Evolutionary conservation across 352 stramenopile species (phyloP).

Genomic region (Hyaloperonospora brassicae): DNA sequence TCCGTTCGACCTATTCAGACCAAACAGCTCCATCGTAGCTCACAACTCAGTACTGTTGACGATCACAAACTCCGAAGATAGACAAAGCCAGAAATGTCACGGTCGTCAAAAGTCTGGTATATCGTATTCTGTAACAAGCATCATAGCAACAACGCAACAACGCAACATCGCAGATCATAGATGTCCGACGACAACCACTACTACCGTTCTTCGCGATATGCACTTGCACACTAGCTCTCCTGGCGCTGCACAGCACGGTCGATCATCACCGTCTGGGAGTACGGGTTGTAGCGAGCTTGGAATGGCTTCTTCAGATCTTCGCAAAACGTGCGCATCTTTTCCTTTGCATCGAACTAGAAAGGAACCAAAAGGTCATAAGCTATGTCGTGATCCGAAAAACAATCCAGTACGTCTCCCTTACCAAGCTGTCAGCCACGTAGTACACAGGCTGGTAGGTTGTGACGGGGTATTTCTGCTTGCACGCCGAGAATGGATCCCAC

Average conservation of each 20-base stretch:
- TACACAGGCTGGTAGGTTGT: conserved; percentile 97
- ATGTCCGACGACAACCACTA: not conserved
- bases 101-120: no score
- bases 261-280: conserved; percentile 83
- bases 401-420: conserved; percentile 21
- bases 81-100: no score
- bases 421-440: conserved; percentile 93
- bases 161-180: no score
- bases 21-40: no score
- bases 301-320: conserved; percentile 93
- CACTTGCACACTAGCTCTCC: conserved; percentile 24
- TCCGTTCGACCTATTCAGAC: no score
- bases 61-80: no score
- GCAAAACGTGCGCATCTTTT: conserved; percentile 92
- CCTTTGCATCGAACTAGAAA: conserved; percentile 81
- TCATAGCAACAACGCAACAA: no score
- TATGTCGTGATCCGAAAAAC: not conserved
- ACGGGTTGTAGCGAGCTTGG: conserved; percentile 91
- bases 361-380: conserved; percentile 2
- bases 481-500: conserved; percentile 92
- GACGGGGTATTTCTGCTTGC: conserved; percentile 93
- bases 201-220: not conserved
- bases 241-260: conserved; percentile 65
- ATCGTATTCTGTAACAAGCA: no score
- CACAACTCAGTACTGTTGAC: no score